Conservation (phyloP, 2,329 filamentous ascomycete genomes). For the Rosellinia necatrix region DNA sequence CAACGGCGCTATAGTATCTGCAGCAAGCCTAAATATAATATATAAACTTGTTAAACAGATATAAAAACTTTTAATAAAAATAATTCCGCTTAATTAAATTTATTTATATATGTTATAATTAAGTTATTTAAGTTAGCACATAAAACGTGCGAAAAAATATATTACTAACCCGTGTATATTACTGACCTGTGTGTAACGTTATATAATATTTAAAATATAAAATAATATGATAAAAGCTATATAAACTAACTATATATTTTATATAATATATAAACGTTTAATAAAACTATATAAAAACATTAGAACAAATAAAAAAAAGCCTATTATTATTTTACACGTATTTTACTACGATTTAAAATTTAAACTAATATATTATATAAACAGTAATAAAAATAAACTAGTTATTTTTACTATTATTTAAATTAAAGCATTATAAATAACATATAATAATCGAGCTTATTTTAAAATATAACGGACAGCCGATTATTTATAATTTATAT, state of each 20-base stretch:
- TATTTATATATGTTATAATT: too few species aligned
- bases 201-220: slow-evolving; percentile 1
- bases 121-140: too few species aligned
- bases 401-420: neutral
- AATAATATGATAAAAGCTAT: neutral
- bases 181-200: too few species aligned
- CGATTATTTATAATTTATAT: slow-evolving; percentile 1
- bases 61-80: too few species aligned
- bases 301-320: neutral
- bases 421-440: neutral
- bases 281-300: neutral
- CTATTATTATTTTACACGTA: neutral
- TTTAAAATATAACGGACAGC: neutral
- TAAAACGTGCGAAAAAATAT: too few species aligned
- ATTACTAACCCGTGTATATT: too few species aligned
- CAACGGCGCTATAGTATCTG: too few species aligned
- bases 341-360: neutral
- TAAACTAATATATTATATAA: neutral
- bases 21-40: too few species aligned
- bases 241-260: neutral
- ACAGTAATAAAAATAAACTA: neutral
- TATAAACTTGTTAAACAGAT: too few species aligned
- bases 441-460: neutral
- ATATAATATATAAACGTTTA: neutral
- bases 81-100: too few species aligned